Base-by-base conservation (phyloP, 768 basidiomycete species). In the Collybiopsis confluens region DNA sequence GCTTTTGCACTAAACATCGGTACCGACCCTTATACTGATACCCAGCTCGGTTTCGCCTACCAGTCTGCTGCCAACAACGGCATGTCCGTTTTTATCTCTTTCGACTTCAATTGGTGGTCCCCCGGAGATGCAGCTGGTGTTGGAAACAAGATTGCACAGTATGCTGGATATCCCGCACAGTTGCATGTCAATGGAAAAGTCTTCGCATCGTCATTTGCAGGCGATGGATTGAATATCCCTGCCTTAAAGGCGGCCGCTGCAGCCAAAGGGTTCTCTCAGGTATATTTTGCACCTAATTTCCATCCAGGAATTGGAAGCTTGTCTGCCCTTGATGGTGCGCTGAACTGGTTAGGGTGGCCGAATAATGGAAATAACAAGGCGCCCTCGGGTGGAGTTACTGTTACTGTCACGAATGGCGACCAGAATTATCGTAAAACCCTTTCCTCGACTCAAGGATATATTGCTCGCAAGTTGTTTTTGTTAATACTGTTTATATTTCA, bases 1-100 rank as follows among this genome's bases (percentile, higher is more conserved):
- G 77, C 69, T 5, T 77, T 78, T 54, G 74, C 76, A 2, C 63
- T 77, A 28, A 77, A 78, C 63, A 62, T 76, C 47, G 76, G 76
- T 28, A 64, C 62, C 24, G 73, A 76, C 58, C 45, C 61, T 5
- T 77, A 73, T 65, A 71, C 72, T 42, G 65, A 65, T 28, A 57
- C 49, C 10, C 69, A 69, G 37, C 64, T 73, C 15, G 61, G 59
- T 15, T 67, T 71, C 33, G 74, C 76, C 59, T 69, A 64, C 27
- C 64, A 61, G 65, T 71, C 73, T 7, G 72, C 74, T 16, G 60
- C 60, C 24, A 58, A 64, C 36, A 66, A 61, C 42, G 50, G 50
- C 49, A 59, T 61, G 62, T 61, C 58, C 45, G 59, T 61, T 47
- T 77, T 78, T 71, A 71, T 77, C 58, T 59, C 72, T 27, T 71